These are phyloP conservation scores for Chalaropsis ovoidea DNA, from an alignment of 2,329 filamentous ascomycete genomes.

Conservation along the genomic window DNA sequence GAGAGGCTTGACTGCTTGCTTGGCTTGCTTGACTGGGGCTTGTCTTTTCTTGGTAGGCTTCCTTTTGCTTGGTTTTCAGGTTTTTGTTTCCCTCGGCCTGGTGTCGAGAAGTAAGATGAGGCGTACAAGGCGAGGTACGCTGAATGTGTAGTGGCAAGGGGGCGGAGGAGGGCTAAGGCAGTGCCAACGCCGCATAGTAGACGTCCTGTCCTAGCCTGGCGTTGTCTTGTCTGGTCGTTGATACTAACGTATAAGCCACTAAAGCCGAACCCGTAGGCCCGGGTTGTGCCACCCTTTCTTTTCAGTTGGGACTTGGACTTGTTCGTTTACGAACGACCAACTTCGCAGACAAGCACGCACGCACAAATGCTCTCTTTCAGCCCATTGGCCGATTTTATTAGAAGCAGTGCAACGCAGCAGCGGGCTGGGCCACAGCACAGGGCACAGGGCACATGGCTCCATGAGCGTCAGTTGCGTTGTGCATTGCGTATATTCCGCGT, in stretches of 20 bases:
- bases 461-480: background rate
- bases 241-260: too few relatives aligned
- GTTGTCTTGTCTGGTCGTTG: too few relatives aligned
- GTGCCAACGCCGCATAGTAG: background rate
- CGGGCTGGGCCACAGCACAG: conserved; percentile 3
- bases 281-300: too few relatives aligned
- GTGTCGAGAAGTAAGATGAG: background rate
- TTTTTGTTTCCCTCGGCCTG: background rate
- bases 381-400: too few relatives aligned
- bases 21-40: too few relatives aligned
- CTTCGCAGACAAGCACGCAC: too few relatives aligned
- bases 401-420: background rate
- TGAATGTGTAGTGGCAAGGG: too few relatives aligned
- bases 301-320: too few relatives aligned
- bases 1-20: background rate
- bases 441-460: background rate
- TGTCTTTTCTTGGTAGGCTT: background rate
- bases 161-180: background rate
- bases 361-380: background rate
- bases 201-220: too few relatives aligned
- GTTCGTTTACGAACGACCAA: too few relatives aligned
- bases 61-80: background rate
- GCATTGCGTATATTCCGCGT: background rate
- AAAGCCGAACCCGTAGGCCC: too few relatives aligned
- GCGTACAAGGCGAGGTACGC: too few relatives aligned